Base-by-base conservation (phyloP, 140 eudicot species). In the Senecio squalidus region DNA sequence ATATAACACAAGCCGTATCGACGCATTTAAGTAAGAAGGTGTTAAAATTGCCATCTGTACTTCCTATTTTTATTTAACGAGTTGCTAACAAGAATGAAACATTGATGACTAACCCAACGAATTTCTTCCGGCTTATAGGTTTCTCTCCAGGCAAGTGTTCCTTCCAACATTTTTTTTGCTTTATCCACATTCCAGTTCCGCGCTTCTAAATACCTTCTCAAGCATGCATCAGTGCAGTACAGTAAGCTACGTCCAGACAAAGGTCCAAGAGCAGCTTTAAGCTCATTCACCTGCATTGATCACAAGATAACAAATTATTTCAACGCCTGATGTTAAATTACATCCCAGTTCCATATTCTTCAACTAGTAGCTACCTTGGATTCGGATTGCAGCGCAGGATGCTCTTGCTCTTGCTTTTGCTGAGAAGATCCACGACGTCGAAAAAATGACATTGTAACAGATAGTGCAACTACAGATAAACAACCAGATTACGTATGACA, bases 131-230 rank as follows among this genome's bases (percentile, higher is more conserved):
- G 95, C 58, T 86, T 86, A 66, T 50, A 86, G 14, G 80, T 67
- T 56, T 83, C 71, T 56, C 95, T 86, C 95, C 95, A 86, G 3
- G 56, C 78, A 56, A 86, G 71, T 17, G 92, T 76, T 60, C 80
- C 95, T 72, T 82, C 92, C 83, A 86, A 66, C 95, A 86, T 86
- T 59, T 86, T 86, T 76, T 80, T 82, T 24, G 92, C 74, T 69
- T 82, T 86, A 41, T 86, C 92, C 10, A 82, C 88, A 66, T 86
- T 79, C 95, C 95, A 82, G 54, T 72, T 82, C 24, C 95, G 82
- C 40, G 95, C 95, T 69, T 82, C 92, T 39, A 86, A 71, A 73
- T 82, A 82, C 72, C 95, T 71, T 72, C 52, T 86, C 75, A 86
- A 74, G 47, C 95, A 86, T 21, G 85, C 84, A 68, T 82, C 95